Evolutionary conservation across 345 rosid species (phyloP).

Genomic region (Salix caprea): DNA sequence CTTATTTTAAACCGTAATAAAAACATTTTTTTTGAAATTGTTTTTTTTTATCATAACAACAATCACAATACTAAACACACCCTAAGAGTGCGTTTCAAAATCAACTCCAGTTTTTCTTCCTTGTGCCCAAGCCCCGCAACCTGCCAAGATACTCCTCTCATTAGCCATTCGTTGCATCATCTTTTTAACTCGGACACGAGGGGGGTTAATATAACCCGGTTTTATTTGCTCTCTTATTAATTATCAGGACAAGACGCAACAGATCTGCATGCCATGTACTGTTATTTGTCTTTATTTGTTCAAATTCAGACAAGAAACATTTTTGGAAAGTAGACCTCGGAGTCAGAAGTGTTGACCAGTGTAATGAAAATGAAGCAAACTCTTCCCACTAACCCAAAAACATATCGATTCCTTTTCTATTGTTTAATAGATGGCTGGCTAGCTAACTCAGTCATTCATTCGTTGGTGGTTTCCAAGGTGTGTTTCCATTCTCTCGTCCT

Average conservation of each 20-base stretch:
- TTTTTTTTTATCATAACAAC: too few relatives aligned
- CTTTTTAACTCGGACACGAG: too few relatives aligned
- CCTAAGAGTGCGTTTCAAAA: too few relatives aligned
- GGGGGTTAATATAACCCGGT: too few relatives aligned
- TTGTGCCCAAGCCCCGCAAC: too few relatives aligned
- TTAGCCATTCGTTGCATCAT: too few relatives aligned
- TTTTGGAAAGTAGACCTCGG: slow-evolving; percentile 16
- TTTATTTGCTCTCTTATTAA: background rate
- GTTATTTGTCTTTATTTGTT: background rate
- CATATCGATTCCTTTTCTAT: background rate
- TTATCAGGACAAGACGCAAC: background rate
- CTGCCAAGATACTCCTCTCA: too few relatives aligned
- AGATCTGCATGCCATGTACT: background rate
- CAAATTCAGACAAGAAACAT: slow-evolving; percentile 15
- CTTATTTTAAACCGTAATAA: too few relatives aligned
- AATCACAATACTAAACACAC: too few relatives aligned
- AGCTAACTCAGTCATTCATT: too few relatives aligned
- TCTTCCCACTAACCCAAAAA: background rate
- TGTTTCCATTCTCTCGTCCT: slow-evolving; percentile 10
- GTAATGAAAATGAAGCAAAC: background rate
- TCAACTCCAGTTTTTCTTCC: too few relatives aligned
- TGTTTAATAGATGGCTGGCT: background rate
- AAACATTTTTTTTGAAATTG: too few relatives aligned
- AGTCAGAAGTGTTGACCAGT: slow-evolving; percentile 30
- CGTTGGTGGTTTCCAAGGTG: slow-evolving; percentile 39